Conservation (phyloP, 2,329 filamentous ascomycete genomes). For the Apiospora marii region DNA sequence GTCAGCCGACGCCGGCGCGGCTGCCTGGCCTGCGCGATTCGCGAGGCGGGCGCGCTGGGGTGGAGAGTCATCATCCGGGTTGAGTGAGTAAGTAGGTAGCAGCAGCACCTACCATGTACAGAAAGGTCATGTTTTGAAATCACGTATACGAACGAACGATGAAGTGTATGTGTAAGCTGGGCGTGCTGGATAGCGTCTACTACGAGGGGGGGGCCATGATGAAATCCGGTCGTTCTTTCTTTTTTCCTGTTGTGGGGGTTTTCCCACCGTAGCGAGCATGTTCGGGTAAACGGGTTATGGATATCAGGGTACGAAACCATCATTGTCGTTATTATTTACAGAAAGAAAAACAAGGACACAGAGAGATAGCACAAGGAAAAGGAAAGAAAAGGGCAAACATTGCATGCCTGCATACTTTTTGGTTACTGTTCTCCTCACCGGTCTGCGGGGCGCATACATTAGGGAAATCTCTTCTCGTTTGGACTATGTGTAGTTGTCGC, state of each 20-base stretch:
- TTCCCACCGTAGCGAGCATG: not conserved
- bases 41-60: constrained; percentile 75
- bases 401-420: not conserved
- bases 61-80: constrained; percentile 73
- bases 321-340: not conserved
- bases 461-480: not conserved
- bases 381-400: not conserved
- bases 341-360: not conserved
- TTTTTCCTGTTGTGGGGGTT: not conserved
- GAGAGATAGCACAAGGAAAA: not conserved
- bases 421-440: not conserved
- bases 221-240: not conserved
- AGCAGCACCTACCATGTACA: not conserved
- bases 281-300: not conserved
- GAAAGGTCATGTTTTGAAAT: not conserved
- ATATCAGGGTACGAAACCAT: not conserved
- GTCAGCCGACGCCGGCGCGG: constrained; percentile 72
- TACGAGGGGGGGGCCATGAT: not conserved
- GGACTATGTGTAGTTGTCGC: not conserved
- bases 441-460: not conserved
- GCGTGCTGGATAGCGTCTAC: not conserved
- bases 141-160: not conserved
- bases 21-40: constrained; percentile 76
- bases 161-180: not conserved
- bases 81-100: constrained; percentile 46